A percentile compares a stretch with the other conserved stretches of the same genome.
These are phyloP conservation scores for Celoporthe dispersa DNA, from an alignment of 2,329 filamentous ascomycete genomes.

Conservation along the genomic window DNA sequence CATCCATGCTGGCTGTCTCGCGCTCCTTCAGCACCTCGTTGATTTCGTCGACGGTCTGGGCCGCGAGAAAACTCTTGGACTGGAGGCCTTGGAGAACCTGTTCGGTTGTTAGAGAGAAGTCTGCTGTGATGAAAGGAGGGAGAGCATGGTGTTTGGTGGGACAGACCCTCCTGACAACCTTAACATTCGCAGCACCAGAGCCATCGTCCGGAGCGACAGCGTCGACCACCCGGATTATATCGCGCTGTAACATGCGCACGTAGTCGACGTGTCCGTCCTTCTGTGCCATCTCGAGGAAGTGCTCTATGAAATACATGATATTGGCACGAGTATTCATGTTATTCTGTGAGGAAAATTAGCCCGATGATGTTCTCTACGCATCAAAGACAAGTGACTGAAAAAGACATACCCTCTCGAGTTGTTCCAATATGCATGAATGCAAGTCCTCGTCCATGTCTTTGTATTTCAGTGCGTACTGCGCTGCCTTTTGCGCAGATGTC, in stretches of 20 bases:
- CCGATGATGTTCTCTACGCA: slow-evolving; percentile 6
- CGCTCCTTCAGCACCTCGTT: slow-evolving; percentile 82
- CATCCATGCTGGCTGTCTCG: slow-evolving; percentile 65
- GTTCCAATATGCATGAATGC: slow-evolving; percentile 95
- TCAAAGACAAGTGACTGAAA: neutral
- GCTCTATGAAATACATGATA: slow-evolving; percentile 99
- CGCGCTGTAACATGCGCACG: slow-evolving; percentile 91
- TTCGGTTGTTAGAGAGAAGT: too few relatives aligned
- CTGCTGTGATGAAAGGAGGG: neutral
- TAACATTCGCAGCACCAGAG: slow-evolving; percentile 89
- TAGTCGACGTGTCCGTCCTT: slow-evolving; percentile 80
- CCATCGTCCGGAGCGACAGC: slow-evolving; percentile 87
- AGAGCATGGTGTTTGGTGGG: neutral
- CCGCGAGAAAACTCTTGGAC: slow-evolving; percentile 72
- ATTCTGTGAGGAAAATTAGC: slow-evolving; percentile 56
- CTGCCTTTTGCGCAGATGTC: slow-evolving; percentile 87
- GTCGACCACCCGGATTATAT: slow-evolving; percentile 90
- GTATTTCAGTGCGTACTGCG: slow-evolving; percentile 92
- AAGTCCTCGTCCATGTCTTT: slow-evolving; percentile 95
- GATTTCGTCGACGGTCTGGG: slow-evolving; percentile 76
- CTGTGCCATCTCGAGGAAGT: slow-evolving; percentile 84
- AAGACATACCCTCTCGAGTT: slow-evolving; percentile 75
- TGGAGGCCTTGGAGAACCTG: slow-evolving; percentile 73
- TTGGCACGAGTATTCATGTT: slow-evolving; percentile 98
- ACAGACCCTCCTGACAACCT: slow-evolving; percentile 79